phyloP scores from a whole-genome alignment of 148 eudicot genomes.

The Hydrangea macrophylla region DNA sequence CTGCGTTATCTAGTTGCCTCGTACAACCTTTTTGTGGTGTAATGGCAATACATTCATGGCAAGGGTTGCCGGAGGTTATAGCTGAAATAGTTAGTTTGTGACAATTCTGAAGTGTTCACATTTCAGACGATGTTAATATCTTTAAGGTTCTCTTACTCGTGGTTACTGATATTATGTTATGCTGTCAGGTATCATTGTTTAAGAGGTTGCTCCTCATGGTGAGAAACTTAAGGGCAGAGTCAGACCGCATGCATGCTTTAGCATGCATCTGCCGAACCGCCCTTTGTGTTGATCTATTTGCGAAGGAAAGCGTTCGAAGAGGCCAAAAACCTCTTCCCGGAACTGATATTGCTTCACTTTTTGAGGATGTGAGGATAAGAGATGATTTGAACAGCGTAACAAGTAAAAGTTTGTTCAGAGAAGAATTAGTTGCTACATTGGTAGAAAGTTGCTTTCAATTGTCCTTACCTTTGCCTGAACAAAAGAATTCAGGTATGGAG shows the following conservation, averaged over 20 bases:
- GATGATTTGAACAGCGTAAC: constrained; percentile 82
- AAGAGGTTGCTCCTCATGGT: constrained; percentile 95
- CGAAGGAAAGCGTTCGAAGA: constrained; percentile 87
- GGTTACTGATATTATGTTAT: constrained; percentile 11
- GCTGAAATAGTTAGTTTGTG: too few relatives aligned
- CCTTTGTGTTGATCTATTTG: constrained; percentile 93
- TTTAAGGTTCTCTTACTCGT: not conserved
- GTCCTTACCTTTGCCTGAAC: constrained; percentile 97
- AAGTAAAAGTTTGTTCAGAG: constrained; percentile 90
- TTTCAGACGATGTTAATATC: not conserved
- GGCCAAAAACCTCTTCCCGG: constrained; percentile 97
- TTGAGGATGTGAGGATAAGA: constrained; percentile 75
- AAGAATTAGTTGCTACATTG: constrained; percentile 89
- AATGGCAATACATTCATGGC: too few relatives aligned
- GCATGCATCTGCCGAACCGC: constrained; percentile 99
- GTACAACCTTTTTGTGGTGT: too few relatives aligned
- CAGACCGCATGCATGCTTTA: constrained; percentile 98
- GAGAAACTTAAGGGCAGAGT: constrained; percentile 96
- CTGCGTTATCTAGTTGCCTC: too few relatives aligned
- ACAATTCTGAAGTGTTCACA: too few relatives aligned
- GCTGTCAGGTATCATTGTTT: constrained; percentile 76
- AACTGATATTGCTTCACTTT: constrained; percentile 91
- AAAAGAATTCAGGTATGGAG: constrained; percentile 89
- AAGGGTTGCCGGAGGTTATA: too few relatives aligned
- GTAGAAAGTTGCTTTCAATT: constrained; percentile 99